Percentiles rank a stretch among this genome's conserved stretches.
phyloP scores from a whole-genome alignment of 192 early-diverging fungal species.

The Coemansia sp. region DNA sequence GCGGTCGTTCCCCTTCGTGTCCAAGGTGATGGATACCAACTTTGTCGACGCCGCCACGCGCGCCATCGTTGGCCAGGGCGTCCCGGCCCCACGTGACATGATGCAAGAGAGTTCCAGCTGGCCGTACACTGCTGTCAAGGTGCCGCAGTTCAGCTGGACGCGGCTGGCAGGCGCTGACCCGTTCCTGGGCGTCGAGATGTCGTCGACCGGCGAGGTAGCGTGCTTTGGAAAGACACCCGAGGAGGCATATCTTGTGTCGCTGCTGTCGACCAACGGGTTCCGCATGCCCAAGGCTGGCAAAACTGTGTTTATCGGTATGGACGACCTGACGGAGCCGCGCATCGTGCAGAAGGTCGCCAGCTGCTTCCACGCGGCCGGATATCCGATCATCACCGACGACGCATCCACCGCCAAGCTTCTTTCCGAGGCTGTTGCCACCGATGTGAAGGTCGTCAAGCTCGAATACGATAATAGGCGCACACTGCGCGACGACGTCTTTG shows the following conservation, averaged over 20 bases:
- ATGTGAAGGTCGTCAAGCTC: slow-evolving; percentile 49
- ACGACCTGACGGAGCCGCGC: slow-evolving; percentile 67
- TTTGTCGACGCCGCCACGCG: slow-evolving; percentile 91
- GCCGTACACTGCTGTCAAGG: slow-evolving; percentile 87
- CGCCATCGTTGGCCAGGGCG: slow-evolving; percentile 66
- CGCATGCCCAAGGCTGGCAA: slow-evolving; percentile 70
- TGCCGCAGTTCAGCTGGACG: slow-evolving; percentile 95
- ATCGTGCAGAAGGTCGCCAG: slow-evolving; percentile 75
- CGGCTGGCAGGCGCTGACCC: slow-evolving; percentile 95
- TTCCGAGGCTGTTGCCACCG: slow-evolving; percentile 26
- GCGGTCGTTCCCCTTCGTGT: slow-evolving; percentile 97
- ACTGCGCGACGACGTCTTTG: slow-evolving; percentile 60
- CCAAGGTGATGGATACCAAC: slow-evolving; percentile 88
- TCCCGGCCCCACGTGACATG: slow-evolving; percentile 62
- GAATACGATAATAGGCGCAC: slow-evolving; percentile 58
- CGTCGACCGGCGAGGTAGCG: slow-evolving; percentile 96
- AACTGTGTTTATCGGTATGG: slow-evolving; percentile 68
- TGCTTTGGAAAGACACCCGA: slow-evolving; percentile 91
- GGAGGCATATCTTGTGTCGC: slow-evolving; percentile 80
- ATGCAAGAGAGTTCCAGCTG: slow-evolving; percentile 39
- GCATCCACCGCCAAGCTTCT: slow-evolving; percentile 59
- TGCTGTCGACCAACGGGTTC: slow-evolving; percentile 90
- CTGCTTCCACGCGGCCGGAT: slow-evolving; percentile 59
- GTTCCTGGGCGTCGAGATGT: slow-evolving; percentile 97
- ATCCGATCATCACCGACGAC: slow-evolving; percentile 71